These are phyloP conservation scores for Clathrospora elynae DNA, from an alignment of 2,329 filamentous ascomycete species.

Conservation along the genomic window DNA sequence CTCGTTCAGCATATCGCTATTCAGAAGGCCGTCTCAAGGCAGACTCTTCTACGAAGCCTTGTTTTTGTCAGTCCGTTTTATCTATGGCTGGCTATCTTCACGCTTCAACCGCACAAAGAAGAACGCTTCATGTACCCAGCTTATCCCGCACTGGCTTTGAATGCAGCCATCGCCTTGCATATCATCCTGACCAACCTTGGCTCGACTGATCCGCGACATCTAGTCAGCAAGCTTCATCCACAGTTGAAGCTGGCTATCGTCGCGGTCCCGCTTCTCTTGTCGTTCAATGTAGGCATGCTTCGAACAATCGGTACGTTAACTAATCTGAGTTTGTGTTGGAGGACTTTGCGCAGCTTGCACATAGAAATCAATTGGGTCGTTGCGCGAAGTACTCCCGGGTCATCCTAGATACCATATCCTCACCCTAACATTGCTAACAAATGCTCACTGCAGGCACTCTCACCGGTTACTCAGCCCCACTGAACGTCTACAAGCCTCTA, in stretches of 20 bases:
- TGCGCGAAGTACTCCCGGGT: no score
- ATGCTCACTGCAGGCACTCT: constrained; percentile 61
- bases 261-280: constrained; percentile 64
- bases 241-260: constrained; percentile 72
- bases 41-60: constrained; percentile 74
- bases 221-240: constrained; percentile 74
- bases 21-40: constrained; percentile 64
- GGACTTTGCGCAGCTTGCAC: neutral
- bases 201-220: constrained; percentile 66
- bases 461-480: constrained; percentile 80
- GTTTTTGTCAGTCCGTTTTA: constrained; percentile 88
- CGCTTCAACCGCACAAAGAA: constrained; percentile 92
- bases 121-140: constrained; percentile 98
- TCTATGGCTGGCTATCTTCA: constrained; percentile 91
- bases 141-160: constrained; percentile 88
- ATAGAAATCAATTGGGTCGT: no score
- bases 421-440: neutral
- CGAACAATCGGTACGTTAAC: constrained; percentile 64
- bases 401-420: no score
- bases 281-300: constrained; percentile 68
- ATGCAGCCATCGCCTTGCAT: constrained; percentile 83
- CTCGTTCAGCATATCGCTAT: constrained; percentile 71
- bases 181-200: constrained; percentile 78
- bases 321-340: neutral
- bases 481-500: constrained; percentile 72